A percentile compares a stretch with the other conserved stretches of the same genome.
These are phyloP conservation scores for Diaporthe longicolla DNA, from an alignment of 2,329 filamentous ascomycete genomes.

Conservation along the genomic window DNA sequence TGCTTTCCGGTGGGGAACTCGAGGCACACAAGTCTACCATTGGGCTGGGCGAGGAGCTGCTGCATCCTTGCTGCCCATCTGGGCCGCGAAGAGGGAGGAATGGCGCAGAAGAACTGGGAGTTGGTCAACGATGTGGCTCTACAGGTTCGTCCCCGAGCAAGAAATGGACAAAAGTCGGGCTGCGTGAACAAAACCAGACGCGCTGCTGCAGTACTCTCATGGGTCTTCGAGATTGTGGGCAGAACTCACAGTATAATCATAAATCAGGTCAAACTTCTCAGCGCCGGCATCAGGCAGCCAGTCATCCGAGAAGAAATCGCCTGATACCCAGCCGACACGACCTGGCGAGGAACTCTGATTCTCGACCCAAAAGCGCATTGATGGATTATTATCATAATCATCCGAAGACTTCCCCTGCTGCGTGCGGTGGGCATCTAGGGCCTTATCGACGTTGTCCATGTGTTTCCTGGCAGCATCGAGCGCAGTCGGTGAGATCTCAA, in stretches of 20 bases:
- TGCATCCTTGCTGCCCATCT: slow-evolving; percentile 68
- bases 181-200: not conserved
- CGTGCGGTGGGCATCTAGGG: not conserved
- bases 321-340: slow-evolving; percentile 67
- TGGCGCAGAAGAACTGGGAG: slow-evolving; percentile 72
- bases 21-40: slow-evolving; percentile 72
- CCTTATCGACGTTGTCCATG: not conserved
- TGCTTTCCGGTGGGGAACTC: slow-evolving; percentile 85
- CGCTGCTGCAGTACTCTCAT: no score
- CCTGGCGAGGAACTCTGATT: slow-evolving; percentile 55
- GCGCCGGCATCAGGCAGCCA: slow-evolving; percentile 64
- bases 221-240: not conserved
- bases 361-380: slow-evolving; percentile 16
- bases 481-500: slow-evolving; percentile 75
- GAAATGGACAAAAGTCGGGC: not conserved
- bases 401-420: not conserved
- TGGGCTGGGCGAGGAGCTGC: slow-evolving; percentile 60
- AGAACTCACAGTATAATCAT: slow-evolving; percentile 73
- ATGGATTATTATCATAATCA: not conserved
- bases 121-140: not conserved
- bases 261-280: slow-evolving; percentile 74
- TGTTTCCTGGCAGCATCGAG: slow-evolving; percentile 56
- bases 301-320: slow-evolving; percentile 76
- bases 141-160: not conserved
- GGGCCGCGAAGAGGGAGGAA: slow-evolving; percentile 67